These are phyloP conservation scores for Pestalotiopsis sp. DNA, from an alignment of 2,329 filamentous ascomycete species.

Conservation along the genomic window DNA sequence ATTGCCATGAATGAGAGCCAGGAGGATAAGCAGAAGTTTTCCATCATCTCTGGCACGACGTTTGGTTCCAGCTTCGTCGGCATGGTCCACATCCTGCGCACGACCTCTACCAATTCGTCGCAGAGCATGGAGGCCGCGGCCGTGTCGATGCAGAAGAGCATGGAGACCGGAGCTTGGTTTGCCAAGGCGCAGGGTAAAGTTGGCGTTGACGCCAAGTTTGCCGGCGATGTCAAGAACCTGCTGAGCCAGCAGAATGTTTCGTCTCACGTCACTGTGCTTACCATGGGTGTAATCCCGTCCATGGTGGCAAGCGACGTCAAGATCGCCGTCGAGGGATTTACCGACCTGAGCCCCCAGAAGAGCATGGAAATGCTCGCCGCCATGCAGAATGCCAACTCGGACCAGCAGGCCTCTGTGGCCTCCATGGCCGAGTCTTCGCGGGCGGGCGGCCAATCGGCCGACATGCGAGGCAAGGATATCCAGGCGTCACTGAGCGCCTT, in stretches of 20 bases:
- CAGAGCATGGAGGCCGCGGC: conserved; percentile 15
- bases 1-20: neutral
- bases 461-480: conserved; percentile 15
- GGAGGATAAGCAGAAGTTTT: conserved; percentile 12
- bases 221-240: conserved; percentile 16
- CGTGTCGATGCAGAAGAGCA: conserved; percentile 8
- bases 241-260: conserved; percentile 17
- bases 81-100: conserved; percentile 19
- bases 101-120: conserved; percentile 6
- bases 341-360: conserved; percentile 15
- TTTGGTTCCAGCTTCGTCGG: conserved; percentile 22
- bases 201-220: conserved; percentile 15
- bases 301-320: conserved; percentile 19
- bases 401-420: conserved; percentile 14
- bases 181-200: conserved; percentile 5
- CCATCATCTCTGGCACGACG: conserved; percentile 20
- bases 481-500: conserved; percentile 15
- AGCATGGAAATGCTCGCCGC: conserved; percentile 16
- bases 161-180: too few relatives aligned
- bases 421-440: conserved; percentile 16
- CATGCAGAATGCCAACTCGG: conserved; percentile 16
- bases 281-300: conserved; percentile 18
- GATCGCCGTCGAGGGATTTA: conserved; percentile 16
- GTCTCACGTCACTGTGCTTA: conserved; percentile 16
- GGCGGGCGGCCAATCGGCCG: conserved; percentile 15